These are phyloP conservation scores for Spathaspora arborariae DNA, from an alignment of 805 yeast species.

Conservation along the genomic window DNA sequence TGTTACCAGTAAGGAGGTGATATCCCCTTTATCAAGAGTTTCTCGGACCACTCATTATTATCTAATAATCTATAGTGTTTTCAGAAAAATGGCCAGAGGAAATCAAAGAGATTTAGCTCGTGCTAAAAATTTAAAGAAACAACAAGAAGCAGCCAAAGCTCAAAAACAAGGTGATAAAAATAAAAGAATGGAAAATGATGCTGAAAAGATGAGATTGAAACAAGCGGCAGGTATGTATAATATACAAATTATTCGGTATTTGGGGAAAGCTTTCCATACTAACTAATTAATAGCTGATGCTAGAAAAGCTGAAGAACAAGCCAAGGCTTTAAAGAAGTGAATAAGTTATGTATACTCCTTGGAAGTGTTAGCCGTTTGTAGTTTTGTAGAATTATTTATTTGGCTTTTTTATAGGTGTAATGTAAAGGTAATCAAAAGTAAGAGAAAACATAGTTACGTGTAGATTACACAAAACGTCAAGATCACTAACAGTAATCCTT, in stretches of 20 bases:
- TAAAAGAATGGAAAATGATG: slow-evolving; percentile 84
- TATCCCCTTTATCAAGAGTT: neutral
- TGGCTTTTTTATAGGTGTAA: neutral
- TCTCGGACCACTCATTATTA: neutral
- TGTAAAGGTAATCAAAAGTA: neutral
- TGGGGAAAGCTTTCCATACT: neutral
- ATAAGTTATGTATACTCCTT: neutral
- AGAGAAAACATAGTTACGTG: neutral
- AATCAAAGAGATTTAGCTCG: slow-evolving; percentile 95
- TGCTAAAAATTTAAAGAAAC: slow-evolving; percentile 81
- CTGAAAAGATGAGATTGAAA: slow-evolving; percentile 84
- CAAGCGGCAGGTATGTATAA: slow-evolving; percentile 70
- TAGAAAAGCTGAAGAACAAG: slow-evolving; percentile 36
- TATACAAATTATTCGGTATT: neutral
- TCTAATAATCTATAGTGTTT: neutral
- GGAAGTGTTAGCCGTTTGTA: neutral
- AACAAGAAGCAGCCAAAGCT: slow-evolving; percentile 54
- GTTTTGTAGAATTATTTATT: neutral
- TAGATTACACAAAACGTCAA: neutral
- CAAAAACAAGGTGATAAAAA: slow-evolving; percentile 82
- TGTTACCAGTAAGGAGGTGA: neutral
- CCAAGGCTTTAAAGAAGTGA: slow-evolving; percentile 10
- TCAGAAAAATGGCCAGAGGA: slow-evolving; percentile 76
- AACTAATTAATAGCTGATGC: slow-evolving; percentile 42
- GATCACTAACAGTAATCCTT: too few species aligned